These are phyloP conservation scores for Aspergillus luchuensis DNA, from an alignment of 2,329 filamentous ascomycete genomes.

Conservation along the genomic window DNA sequence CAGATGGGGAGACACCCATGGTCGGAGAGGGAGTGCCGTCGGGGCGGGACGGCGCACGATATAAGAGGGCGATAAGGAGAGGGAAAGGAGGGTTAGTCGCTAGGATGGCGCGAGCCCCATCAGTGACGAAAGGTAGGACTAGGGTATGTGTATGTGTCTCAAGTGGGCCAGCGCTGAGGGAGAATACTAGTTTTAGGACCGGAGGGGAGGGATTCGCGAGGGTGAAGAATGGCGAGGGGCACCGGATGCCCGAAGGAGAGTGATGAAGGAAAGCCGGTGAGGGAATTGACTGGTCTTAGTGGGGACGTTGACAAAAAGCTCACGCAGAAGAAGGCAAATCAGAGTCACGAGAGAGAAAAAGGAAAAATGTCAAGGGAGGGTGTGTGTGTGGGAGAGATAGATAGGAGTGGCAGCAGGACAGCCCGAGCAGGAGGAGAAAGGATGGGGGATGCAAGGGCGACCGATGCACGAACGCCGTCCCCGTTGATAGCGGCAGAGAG, in stretches of 20 bases:
- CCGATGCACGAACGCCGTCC: slow-evolving; percentile 13
- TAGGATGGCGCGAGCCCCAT: slow-evolving; percentile 18
- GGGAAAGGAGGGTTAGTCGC: slow-evolving; percentile 1
- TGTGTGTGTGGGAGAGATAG: not conserved
- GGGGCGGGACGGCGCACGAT: slow-evolving; percentile 2
- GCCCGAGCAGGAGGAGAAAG: not conserved
- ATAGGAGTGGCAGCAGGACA: slow-evolving; percentile 2
- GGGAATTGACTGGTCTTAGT: slow-evolving; percentile 8
- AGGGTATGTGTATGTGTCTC: not conserved
- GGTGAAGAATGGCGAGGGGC: slow-evolving; percentile 4
- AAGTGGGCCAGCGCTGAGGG: not conserved
- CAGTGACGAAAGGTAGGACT: slow-evolving; percentile 13
- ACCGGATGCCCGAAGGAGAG: slow-evolving; percentile 9
- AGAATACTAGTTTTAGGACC: not conserved
- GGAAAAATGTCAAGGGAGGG: slow-evolving; percentile 3
- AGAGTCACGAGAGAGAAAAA: not conserved
- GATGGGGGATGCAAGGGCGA: slow-evolving; percentile 22
- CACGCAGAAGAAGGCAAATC: slow-evolving; percentile 3
- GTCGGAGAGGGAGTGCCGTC: slow-evolving; percentile 14
- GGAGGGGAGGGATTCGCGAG: not conserved
- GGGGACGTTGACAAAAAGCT: slow-evolving; percentile 9
- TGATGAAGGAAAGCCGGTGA: slow-evolving; percentile 14
- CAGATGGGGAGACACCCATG: slow-evolving; percentile 38
- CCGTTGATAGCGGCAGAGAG: slow-evolving; percentile 9
- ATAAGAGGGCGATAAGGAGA: slow-evolving; percentile 4